Conservation (phyloP, 2,329 filamentous ascomycete genomes). For the Beauveria medogensis region DNA sequence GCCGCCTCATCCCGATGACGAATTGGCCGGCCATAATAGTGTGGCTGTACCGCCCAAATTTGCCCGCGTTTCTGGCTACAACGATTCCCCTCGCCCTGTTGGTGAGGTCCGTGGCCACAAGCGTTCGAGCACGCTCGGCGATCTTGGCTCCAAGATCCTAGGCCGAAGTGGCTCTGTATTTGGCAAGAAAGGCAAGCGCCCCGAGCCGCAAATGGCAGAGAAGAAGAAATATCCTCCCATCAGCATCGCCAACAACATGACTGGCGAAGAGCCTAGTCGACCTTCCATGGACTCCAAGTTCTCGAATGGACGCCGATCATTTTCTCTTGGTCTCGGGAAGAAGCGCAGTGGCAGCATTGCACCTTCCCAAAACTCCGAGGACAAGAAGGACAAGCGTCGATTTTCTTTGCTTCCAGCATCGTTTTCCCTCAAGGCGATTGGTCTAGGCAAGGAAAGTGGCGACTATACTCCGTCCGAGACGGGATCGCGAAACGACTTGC, state of each 20-base stretch:
- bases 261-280: conserved; percentile 46
- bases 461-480: conserved; percentile 37
- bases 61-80: conserved; percentile 48
- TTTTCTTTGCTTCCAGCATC: conserved; percentile 63
- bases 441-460: conserved; percentile 47
- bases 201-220: conserved; percentile 49
- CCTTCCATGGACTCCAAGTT: conserved; percentile 62
- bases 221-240: conserved; percentile 78
- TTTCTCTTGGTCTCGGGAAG: conserved; percentile 60
- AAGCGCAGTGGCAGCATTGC: conserved; percentile 61
- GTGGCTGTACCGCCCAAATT: conserved; percentile 52
- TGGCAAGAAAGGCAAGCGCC: conserved; percentile 47
- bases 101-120: conserved; percentile 50
- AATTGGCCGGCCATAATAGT: conserved; percentile 52
- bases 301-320: conserved; percentile 52
- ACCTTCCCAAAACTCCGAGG: conserved; percentile 46
- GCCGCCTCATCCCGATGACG: conserved; percentile 53
- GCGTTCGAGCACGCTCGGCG: conserved; percentile 68
- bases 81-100: conserved; percentile 40
- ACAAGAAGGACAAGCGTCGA: conserved; percentile 53
- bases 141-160: conserved; percentile 75
- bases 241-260: conserved; percentile 73
- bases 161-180: conserved; percentile 78
- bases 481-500: conserved; percentile 44
- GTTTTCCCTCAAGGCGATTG: conserved; percentile 58